phyloP scores from a whole-genome alignment of 2,329 filamentous ascomycete species.

The Aureobasidium sp. region DNA sequence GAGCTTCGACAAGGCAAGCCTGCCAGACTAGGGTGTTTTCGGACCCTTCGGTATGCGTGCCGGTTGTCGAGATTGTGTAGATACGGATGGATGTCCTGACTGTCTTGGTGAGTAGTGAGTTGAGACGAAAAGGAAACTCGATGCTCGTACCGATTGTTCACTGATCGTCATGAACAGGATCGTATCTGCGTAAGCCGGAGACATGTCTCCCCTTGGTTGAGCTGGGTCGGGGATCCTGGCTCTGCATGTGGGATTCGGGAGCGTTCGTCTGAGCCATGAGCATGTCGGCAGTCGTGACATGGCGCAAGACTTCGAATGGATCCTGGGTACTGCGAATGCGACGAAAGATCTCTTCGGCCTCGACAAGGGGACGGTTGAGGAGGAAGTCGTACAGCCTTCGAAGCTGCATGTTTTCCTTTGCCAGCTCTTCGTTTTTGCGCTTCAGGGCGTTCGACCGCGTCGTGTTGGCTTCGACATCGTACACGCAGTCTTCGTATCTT shows the following conservation, averaged over 20 bases:
- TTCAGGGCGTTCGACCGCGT: slow-evolving; percentile 19
- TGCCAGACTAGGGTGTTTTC: too few relatives aligned
- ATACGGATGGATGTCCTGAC: not conserved
- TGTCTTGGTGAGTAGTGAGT: not conserved
- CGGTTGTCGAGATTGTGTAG: not conserved
- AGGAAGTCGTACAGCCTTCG: slow-evolving; percentile 10
- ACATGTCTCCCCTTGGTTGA: not conserved
- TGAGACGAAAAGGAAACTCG: not conserved
- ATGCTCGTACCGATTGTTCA: not conserved
- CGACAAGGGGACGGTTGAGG: not conserved
- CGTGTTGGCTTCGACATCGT: slow-evolving; percentile 19
- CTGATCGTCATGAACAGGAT: slow-evolving; percentile 5
- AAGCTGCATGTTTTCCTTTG: slow-evolving; percentile 15
- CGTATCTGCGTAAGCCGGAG: not conserved
- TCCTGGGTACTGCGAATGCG: slow-evolving; percentile 10
- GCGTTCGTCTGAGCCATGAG: not conserved
- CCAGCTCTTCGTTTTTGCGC: slow-evolving; percentile 19
- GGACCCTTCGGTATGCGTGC: not conserved
- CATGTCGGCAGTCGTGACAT: slow-evolving; percentile 4
- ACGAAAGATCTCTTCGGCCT: slow-evolving; percentile 14
- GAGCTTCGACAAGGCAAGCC: not conserved
- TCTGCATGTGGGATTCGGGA: not conserved
- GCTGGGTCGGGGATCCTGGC: not conserved
- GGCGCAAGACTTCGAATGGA: slow-evolving; percentile 4
- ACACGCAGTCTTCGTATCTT: slow-evolving; percentile 17